phyloP scores from a whole-genome alignment of 2,329 filamentous ascomycete genomes.

The Lasiodiplodia theobromae region DNA sequence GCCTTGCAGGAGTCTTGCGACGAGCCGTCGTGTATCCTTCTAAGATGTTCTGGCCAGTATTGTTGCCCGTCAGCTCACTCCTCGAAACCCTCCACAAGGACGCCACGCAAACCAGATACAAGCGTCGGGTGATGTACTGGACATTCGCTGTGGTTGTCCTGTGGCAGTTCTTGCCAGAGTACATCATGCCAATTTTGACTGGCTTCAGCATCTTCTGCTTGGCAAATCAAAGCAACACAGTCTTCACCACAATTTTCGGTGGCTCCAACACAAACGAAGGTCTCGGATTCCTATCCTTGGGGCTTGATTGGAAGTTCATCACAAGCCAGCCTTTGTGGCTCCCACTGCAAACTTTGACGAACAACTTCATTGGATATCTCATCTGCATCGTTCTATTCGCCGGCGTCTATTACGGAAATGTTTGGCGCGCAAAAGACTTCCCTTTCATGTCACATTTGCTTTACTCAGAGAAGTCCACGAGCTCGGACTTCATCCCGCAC shows the following conservation, averaged over 20 bases:
- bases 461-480: slow-evolving; percentile 38
- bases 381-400: slow-evolving; percentile 48
- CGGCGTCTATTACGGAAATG: slow-evolving; percentile 53
- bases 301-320: slow-evolving; percentile 74
- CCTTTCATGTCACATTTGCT: slow-evolving; percentile 21
- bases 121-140: slow-evolving; percentile 40
- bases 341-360: slow-evolving; percentile 34
- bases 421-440: slow-evolving; percentile 51
- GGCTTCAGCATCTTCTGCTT: slow-evolving; percentile 29
- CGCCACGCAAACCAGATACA: slow-evolving; percentile 24
- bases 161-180: slow-evolving; percentile 31
- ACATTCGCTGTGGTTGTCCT: slow-evolving; percentile 35
- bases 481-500: slow-evolving; percentile 32
- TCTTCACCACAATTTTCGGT: slow-evolving; percentile 60
- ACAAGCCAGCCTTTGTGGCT: slow-evolving; percentile 45
- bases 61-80: slow-evolving; percentile 30
- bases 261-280: slow-evolving; percentile 57
- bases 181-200: slow-evolving; percentile 20
- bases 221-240: slow-evolving; percentile 40
- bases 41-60: slow-evolving; percentile 31
- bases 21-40: slow-evolving; percentile 31
- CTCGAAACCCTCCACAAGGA: slow-evolving; percentile 22
- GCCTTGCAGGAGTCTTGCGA: slow-evolving; percentile 31
- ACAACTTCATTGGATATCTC: slow-evolving; percentile 46
- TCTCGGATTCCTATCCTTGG: slow-evolving; percentile 65